Evolutionary conservation across 139 green algal genomes (phyloP).

Genomic region (Parachlorella kessleri): DNA sequence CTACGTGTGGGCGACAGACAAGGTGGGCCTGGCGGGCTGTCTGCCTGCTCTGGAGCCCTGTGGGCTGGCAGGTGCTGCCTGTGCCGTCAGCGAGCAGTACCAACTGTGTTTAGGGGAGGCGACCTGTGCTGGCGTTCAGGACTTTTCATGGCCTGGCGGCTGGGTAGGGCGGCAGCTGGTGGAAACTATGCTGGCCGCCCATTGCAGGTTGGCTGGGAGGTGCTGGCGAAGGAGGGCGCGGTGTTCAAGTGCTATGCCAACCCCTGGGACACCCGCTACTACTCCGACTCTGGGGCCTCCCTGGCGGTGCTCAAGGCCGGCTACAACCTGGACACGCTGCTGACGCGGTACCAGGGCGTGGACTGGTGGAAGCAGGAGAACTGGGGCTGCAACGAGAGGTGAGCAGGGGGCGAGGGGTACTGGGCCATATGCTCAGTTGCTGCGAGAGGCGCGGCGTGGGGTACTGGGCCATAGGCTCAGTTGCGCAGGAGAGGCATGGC

Average conservation of each 20-base stretch:
- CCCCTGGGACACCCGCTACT: slow-evolving; percentile 34
- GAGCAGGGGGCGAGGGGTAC: too few relatives aligned
- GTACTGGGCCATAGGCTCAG: too few relatives aligned
- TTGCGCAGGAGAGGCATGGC: too few relatives aligned
- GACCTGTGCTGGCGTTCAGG: background rate
- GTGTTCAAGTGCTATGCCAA: slow-evolving; percentile 43
- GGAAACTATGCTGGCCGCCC: background rate
- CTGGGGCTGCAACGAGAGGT: slow-evolving; percentile 43
- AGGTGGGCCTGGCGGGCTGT: too few relatives aligned
- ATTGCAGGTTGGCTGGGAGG: slow-evolving; percentile 21
- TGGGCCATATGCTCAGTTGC: too few relatives aligned
- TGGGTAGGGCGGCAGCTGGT: background rate
- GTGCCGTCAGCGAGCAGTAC: background rate
- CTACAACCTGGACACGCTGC: slow-evolving; percentile 45
- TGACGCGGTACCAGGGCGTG: slow-evolving; percentile 52
- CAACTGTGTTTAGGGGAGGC: background rate
- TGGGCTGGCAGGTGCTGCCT: background rate
- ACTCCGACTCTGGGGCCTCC: slow-evolving; percentile 36
- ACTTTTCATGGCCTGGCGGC: background rate
- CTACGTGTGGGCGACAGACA: slow-evolving; percentile 38
- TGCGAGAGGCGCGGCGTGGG: too few relatives aligned
- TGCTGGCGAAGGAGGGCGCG: background rate
- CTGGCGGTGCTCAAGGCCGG: slow-evolving; percentile 42
- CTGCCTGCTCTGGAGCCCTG: too few relatives aligned
- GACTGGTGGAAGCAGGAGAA: slow-evolving; percentile 41